phyloP scores from a whole-genome alignment of 768 basidiomycete species.

The Asterophora lycoperdoides region DNA sequence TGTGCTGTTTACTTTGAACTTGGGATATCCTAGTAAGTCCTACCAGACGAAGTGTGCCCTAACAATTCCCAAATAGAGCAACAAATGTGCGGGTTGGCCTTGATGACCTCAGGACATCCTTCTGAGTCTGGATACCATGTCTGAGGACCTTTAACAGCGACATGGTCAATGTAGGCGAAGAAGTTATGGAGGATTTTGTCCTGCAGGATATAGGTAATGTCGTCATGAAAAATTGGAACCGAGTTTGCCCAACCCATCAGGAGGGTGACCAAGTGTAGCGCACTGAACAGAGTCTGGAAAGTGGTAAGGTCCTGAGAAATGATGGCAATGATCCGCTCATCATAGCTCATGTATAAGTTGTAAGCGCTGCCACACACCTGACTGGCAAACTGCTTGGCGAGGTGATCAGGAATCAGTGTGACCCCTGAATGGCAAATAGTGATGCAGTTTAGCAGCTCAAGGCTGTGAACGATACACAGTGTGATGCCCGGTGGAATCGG shows the following conservation, averaged over 20 bases:
- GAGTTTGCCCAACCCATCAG: constrained; percentile 23
- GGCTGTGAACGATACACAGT: constrained; percentile 34
- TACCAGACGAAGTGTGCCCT: too few species aligned
- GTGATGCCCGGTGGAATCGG: constrained; percentile 27
- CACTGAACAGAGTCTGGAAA: constrained; percentile 35
- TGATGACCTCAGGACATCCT: too few species aligned
- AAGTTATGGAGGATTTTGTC: constrained; percentile 36
- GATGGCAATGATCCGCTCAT: constrained; percentile 24
- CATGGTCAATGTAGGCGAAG: constrained; percentile 36
- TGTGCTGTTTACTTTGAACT: too few species aligned
- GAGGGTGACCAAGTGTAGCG: constrained; percentile 27
- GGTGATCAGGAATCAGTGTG: constrained; percentile 28
- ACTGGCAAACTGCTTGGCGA: constrained; percentile 28
- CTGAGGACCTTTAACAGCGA: constrained; percentile 28
- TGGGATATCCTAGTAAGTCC: too few species aligned
- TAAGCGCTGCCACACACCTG: constrained; percentile 23
- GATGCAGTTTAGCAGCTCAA: constrained; percentile 35
- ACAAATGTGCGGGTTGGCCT: too few species aligned
- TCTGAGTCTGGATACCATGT: constrained; percentile 28
- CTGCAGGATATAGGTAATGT: constrained; percentile 33
- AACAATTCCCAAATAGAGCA: too few species aligned
- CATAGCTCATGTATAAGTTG: constrained; percentile 34
- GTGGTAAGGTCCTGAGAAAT: constrained; percentile 30
- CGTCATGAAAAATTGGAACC: constrained; percentile 35
- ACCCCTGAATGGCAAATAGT: constrained; percentile 34